Evolutionary conservation across 225 moss, liverwort and hornwort species (phyloP), one percentile per base, ranked within the genome.

Genomic region (Takakia lepidozioides): DNA sequence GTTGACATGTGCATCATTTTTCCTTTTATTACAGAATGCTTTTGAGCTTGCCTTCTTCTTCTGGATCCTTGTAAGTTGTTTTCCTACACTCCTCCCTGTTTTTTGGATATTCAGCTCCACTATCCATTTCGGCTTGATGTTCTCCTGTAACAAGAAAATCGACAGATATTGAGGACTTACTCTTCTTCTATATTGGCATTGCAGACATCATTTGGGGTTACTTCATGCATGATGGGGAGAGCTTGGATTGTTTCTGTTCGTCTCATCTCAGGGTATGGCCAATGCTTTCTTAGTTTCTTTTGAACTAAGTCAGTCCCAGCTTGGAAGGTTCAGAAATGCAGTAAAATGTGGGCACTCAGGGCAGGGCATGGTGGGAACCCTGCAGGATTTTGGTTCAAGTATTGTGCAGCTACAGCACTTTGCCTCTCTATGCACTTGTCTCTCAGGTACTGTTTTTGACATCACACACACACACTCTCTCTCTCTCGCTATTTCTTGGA

Each of bases 1-100:
- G n/a, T n/a, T n/a, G n/a, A n/a, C n/a, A n/a, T n/a, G n/a, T n/a
- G n/a, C n/a, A n/a, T n/a, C n/a, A n/a, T n/a, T n/a, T n/a, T n/a
- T n/a, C n/a, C n/a, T n/a, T 25, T 15, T 49, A 24, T 48, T 74
- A 32, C 76, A 93, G 93, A 93, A 93, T 65, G 83, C 93, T 1
- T 93, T 88, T 57, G 88, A 93, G 56, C 81, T 93, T 32, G 81
- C 88, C 11, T 88, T 81, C 57, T 88, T 93, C 81, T 81, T 72
- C 20, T 93, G 93, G 93, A 65, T 85, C 50, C 8, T 78, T 71
- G 93, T 93, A 60, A 86, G 73, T 70, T 38, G 10, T 16, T 29
- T 9, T 20, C 16, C 29, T 2, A 3, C 10, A 2, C 27, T 50
- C 10, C 1, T 50, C 20, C 29, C 23, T 24, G 19, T 45, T 45